phyloP scores from a whole-genome alignment of 1,284 basidiomycete genomes.

The Rhodotorula sp. region DNA sequence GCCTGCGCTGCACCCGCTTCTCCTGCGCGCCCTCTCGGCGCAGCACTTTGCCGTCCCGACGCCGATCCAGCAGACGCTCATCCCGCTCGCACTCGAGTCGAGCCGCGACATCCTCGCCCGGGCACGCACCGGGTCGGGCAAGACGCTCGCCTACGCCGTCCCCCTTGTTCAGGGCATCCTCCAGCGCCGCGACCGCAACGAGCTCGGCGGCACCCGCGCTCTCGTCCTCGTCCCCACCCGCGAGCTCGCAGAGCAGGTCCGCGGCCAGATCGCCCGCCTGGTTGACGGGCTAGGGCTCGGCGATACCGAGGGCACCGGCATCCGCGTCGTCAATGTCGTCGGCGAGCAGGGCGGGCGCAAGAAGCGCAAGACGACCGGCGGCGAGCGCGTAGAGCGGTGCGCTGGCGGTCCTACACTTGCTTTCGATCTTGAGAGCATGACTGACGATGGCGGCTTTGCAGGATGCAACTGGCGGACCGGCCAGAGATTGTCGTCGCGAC shows the following conservation, averaged over 20 bases:
- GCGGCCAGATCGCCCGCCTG: slow-evolving; percentile 7
- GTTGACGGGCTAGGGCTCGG: slow-evolving; percentile 11
- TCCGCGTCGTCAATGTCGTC: slow-evolving; percentile 77
- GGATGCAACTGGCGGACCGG: slow-evolving; percentile 78
- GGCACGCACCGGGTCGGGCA: slow-evolving; percentile 93
- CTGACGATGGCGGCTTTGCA: slow-evolving; percentile 46
- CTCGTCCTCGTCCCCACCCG: slow-evolving; percentile 91
- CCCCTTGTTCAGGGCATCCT: slow-evolving; percentile 89
- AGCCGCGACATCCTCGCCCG: slow-evolving; percentile 89
- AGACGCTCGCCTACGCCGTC: slow-evolving; percentile 94
- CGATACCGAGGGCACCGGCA: slow-evolving; percentile 64
- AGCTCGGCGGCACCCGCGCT: slow-evolving; percentile 65
- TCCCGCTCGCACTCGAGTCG: slow-evolving; percentile 78
- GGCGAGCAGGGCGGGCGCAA: slow-evolving; percentile 47
- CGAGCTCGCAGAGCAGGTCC: slow-evolving; percentile 68
- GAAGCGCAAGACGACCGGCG: slow-evolving; percentile 51
- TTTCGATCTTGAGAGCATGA: too few relatives aligned
- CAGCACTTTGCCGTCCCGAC: slow-evolving; percentile 84
- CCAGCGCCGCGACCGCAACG: slow-evolving; percentile 43
- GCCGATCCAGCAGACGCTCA: slow-evolving; percentile 88
- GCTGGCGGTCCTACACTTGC: slow-evolving; percentile 42
- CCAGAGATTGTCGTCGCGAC: slow-evolving; percentile 93
- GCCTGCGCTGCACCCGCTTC: slow-evolving; percentile 55
- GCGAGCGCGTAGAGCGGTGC: slow-evolving; percentile 75
- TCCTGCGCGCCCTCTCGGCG: slow-evolving; percentile 79